Conservation (phyloP, 306 rosid genomes). For the Cucurbita argyrosperma region DNA sequence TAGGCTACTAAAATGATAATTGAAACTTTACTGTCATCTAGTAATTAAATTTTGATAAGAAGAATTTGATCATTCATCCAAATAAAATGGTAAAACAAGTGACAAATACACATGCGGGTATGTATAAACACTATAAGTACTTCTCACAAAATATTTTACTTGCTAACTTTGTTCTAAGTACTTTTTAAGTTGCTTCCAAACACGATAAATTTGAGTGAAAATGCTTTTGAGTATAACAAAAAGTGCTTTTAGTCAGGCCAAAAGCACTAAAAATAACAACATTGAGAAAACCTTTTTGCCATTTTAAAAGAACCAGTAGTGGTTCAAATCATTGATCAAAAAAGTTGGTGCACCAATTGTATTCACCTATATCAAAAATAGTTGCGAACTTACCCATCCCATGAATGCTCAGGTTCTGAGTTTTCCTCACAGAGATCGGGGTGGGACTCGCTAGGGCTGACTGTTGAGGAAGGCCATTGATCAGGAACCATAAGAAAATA, state of each 20-base stretch:
- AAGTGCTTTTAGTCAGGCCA: not conserved
- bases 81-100: too few relatives aligned
- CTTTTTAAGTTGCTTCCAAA: too few relatives aligned
- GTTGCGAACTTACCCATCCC: not conserved
- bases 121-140: too few relatives aligned
- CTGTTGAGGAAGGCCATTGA: slow-evolving; percentile 70
- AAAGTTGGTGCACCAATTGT: not conserved
- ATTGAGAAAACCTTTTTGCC: not conserved
- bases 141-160: too few relatives aligned
- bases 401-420: slow-evolving; percentile 21
- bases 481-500: slow-evolving; percentile 97
- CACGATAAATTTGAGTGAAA: too few relatives aligned
- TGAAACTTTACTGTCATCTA: not conserved
- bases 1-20: not conserved
- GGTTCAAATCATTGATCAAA: not conserved
- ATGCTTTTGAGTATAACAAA: not conserved
- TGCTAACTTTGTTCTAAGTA: not conserved
- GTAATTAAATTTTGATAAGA: too few relatives aligned
- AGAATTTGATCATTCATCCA: too few relatives aligned
- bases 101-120: too few relatives aligned
- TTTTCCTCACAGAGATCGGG: slow-evolving; percentile 55
- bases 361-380: not conserved
- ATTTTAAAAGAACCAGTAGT: not conserved
- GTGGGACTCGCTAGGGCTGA: slow-evolving; percentile 41
- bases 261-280: not conserved